These are phyloP conservation scores for Coccomyxa sp. DNA, from an alignment of 139 green algal genomes.

Conservation along the genomic window DNA sequence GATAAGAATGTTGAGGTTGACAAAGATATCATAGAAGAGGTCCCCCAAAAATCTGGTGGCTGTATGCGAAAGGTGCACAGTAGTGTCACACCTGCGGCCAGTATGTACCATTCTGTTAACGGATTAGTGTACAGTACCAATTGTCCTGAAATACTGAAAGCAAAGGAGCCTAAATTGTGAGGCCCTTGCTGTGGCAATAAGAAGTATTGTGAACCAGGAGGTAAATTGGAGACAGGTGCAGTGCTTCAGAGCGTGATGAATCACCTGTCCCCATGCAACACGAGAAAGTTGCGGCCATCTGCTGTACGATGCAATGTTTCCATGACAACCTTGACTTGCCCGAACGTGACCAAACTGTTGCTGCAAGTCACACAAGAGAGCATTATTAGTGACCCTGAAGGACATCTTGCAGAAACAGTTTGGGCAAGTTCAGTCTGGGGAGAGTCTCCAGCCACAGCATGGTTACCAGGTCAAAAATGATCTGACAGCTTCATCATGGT, in stretches of 20 bases:
- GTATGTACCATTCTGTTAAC: too few relatives aligned
- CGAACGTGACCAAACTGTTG: too few relatives aligned
- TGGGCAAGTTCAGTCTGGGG: too few relatives aligned
- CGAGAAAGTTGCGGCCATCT: background rate
- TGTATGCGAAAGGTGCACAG: background rate
- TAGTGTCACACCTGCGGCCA: background rate
- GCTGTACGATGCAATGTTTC: background rate
- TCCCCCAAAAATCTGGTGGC: background rate
- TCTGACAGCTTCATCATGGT: background rate
- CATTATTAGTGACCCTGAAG: too few relatives aligned
- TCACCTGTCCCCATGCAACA: background rate
- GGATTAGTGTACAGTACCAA: too few relatives aligned
- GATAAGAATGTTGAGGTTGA: background rate
- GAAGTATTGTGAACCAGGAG: background rate
- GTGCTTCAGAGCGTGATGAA: background rate
- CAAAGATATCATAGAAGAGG: background rate
- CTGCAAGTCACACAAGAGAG: too few relatives aligned
- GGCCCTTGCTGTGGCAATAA: background rate
- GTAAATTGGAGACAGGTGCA: background rate
- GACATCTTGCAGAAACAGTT: too few relatives aligned
- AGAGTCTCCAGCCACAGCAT: too few relatives aligned
- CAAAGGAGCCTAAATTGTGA: background rate
- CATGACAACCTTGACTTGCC: too few relatives aligned
- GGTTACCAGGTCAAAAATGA: background rate
- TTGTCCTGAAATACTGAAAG: too few relatives aligned